Base-by-base conservation (phyloP, 441 rosid genomes). In the Theobroma grandiflorum region DNA sequence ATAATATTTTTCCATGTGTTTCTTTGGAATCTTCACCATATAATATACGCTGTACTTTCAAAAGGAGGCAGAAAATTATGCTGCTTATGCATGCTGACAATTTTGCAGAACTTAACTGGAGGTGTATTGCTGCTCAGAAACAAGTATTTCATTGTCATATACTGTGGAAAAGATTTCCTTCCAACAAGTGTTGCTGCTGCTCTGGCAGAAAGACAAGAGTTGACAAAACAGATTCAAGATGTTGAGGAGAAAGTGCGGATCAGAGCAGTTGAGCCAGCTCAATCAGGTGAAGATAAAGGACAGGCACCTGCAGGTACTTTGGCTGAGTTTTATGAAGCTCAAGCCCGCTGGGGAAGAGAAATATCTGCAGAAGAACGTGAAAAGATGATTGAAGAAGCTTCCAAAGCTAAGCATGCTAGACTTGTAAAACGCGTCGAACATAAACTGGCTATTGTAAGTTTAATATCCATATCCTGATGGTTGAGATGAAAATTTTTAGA, bases 261-360 rank as follows among this genome's bases (percentile, higher is more conserved):
- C 76, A 85, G 82, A 67, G 89, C 76, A 70, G 77, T 84, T 80
- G 90, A 87, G 76, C 89, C 90, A 77, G 79, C 81, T 81, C 86
- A 89, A 77, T 87, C 91, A 26, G 86, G 83, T 79, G 89, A 82
- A 81, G 89, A 81, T 61, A 89, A 88, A 80, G 93, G 86, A 66
- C 86, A 86, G 79, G 92, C 89, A 4, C 95, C 85, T 81, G 99
- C 95, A 79, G 98, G 98, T 79, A 91, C 97, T 67, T 86, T 97
- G 85, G 97, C 97, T 14, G 99, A 97, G 87, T 97, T 97, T 88
- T 93, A 94, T 82, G 95, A 97, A 90, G 98, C 97, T 88, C 96
- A 95, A 88, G 89, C 98, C 4, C 90, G 93, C 62, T 97, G 98
- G 98, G 98, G 98, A 61, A 91, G 89, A 85, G 91, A 90, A 43